Evolutionary conservation across 192 early-diverging fungal genomes (phyloP).

Genomic region (Podila epigama): DNA sequence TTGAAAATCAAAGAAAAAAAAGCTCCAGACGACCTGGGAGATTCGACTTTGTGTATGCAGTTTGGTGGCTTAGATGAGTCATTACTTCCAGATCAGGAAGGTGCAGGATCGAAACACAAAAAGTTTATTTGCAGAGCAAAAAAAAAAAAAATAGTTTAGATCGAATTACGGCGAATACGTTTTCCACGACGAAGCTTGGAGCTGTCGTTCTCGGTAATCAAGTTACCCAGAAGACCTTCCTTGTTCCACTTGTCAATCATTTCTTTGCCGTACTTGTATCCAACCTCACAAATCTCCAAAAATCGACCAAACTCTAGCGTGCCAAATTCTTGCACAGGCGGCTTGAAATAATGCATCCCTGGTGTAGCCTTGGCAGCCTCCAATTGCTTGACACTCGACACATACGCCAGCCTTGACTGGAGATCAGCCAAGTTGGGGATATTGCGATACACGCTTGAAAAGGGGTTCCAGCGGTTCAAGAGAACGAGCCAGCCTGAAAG

Average conservation of each 20-base stretch:
- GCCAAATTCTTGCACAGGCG: constrained; percentile 86
- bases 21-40: neutral
- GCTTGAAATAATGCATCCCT: constrained; percentile 85
- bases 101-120: neutral
- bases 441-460: constrained; percentile 63
- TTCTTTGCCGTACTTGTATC: constrained; percentile 84
- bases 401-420: constrained; percentile 93
- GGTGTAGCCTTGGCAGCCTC: constrained; percentile 87
- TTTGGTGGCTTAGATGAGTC: constrained; percentile 4
- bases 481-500: constrained; percentile 94
- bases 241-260: constrained; percentile 84
- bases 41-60: neutral
- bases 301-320: constrained; percentile 94
- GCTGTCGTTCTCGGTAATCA: constrained; percentile 19
- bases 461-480: constrained; percentile 83
- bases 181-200: constrained; percentile 23
- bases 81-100: neutral
- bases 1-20: neutral
- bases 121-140: neutral
- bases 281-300: constrained; percentile 84
- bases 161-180: constrained; percentile 44
- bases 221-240: constrained; percentile 61
- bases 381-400: constrained; percentile 85
- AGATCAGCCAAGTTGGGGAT: constrained; percentile 95
- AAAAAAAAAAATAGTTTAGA: constrained; percentile 1